Base-by-base conservation (phyloP, 164 flowering plant genomes). In the Sedum album region DNA sequence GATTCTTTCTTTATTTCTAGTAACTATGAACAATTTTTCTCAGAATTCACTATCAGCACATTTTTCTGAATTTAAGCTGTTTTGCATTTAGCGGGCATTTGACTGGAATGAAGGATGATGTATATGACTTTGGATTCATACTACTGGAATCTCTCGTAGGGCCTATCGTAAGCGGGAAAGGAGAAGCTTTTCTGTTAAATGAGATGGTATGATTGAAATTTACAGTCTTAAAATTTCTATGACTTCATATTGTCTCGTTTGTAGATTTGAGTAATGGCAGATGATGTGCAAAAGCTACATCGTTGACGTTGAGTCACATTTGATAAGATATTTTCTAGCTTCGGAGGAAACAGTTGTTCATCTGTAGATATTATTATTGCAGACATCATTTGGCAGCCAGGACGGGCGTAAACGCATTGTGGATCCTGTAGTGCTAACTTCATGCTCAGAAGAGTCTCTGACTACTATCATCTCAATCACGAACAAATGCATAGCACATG, bases 381-480 rank as follows among this genome's bases (percentile, higher is more conserved):
- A 90, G 98, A 78, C 85, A 72, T 89, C 98, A 25, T 93, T 93
- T 69, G 86, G 96, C 65, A 88, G 96, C 78, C 96, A 88, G 55
- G 98, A 93, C 69, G 91, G 92, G 20, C 76, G 90, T 51, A 79
- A 68, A 23, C 76, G 76, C 70, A 82, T 89, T 14, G 91, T 93
- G 72, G 97, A 93, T 71, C 98, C 98, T n/a, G 66, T 80, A 31
- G 91, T 91, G 46, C 72, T 91, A 66, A 79, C 82, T 42, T 86
- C 93, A 20, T 79, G 80, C 71, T 81, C 85, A 0, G 90, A 91
- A 69, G 98, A 93, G 73, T 91, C 98, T 9, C 68, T 91, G 68
- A 83, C 93, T 0, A 85, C 79, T 10, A 84, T 82, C 20, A 76
- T 89, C 73, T 85, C 98, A n/a, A 82, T 91, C 73, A 88, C 94